Evolutionary conservation across 73 alveolate species (phyloP).

Genomic region (Paramecium pentaurelia): DNA sequence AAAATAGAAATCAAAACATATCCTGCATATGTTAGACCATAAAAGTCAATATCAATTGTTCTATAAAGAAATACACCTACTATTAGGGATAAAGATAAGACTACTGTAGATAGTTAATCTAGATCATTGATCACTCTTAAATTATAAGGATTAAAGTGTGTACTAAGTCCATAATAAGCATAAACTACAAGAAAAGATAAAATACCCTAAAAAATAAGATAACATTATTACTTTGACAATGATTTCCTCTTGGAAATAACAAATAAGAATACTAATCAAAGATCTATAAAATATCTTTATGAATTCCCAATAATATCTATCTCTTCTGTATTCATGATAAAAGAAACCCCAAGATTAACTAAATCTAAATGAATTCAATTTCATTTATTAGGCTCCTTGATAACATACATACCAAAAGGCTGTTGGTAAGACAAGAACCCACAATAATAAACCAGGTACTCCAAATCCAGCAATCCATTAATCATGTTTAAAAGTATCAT

Average conservation of each 20-base stretch:
- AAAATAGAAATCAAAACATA: not conserved
- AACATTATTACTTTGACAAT: not conserved
- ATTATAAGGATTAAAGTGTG: slow-evolving; percentile 19
- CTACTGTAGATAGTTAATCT: not conserved
- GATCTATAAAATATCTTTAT: slow-evolving; percentile 16
- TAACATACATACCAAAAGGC: not conserved
- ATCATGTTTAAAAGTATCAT: slow-evolving; percentile 45
- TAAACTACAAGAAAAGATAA: slow-evolving; percentile 5
- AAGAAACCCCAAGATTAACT: slow-evolving; percentile 40
- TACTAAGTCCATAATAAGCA: not conserved
- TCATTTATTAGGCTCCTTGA: slow-evolving; percentile 9
- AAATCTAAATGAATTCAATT: not conserved
- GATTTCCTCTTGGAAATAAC: not conserved
- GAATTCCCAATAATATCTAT: slow-evolving; percentile 44
- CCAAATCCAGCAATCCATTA: slow-evolving; percentile 51
- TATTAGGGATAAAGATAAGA: not conserved
- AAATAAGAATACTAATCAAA: not conserved
- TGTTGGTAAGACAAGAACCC: not conserved
- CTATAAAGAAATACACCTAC: slow-evolving; percentile 8
- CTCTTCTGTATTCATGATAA: slow-evolving; percentile 21
- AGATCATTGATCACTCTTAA: not conserved
- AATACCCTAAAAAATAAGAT: not conserved
- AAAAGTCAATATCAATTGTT: not conserved
- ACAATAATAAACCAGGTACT: not conserved
- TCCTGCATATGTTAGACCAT: not conserved